A percentile compares a stretch with the other conserved stretches of the same genome.
Conservation (phyloP, 371 early-diverging fungal genomes). For the Mortierella sp. region DNA sequence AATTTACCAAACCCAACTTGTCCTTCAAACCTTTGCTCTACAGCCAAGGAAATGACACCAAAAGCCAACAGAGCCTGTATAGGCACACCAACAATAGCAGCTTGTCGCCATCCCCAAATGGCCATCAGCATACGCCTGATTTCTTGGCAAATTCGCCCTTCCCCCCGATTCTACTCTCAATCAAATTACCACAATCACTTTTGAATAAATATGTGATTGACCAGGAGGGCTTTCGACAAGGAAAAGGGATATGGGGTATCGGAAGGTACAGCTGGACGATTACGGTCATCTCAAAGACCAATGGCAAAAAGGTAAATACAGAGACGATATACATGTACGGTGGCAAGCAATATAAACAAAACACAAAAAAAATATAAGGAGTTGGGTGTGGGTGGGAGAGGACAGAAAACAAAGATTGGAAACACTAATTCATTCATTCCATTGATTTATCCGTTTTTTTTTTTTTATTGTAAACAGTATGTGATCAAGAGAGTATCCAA, state of each 20-base stretch:
- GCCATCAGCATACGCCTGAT: conserved; percentile 17
- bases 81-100: conserved; percentile 25
- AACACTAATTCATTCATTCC: background rate
- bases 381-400: background rate
- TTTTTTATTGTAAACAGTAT: conserved; percentile 23
- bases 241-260: conserved; percentile 53
- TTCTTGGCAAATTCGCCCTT: conserved; percentile 38
- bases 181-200: conserved; percentile 49
- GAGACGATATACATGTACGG: too few relatives aligned
- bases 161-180: conserved; percentile 40
- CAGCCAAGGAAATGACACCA: conserved; percentile 43
- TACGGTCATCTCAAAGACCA: conserved; percentile 38
- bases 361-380: background rate
- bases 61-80: conserved; percentile 33
- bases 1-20: conserved; percentile 47
- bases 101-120: conserved; percentile 10
- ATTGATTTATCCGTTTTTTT: background rate
- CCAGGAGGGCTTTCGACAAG: conserved; percentile 47
- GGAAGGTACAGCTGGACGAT: conserved; percentile 52
- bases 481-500: conserved; percentile 54
- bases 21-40: conserved; percentile 51
- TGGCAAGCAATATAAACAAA: background rate
- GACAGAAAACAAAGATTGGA: background rate
- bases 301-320: conserved; percentile 47
- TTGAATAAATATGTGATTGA: conserved; percentile 53